A percentile compares a stretch with the other conserved stretches of the same genome.
Evolutionary conservation across 148 eudicot genomes (phyloP).

Genomic region (Vaccinium myrtillus): DNA sequence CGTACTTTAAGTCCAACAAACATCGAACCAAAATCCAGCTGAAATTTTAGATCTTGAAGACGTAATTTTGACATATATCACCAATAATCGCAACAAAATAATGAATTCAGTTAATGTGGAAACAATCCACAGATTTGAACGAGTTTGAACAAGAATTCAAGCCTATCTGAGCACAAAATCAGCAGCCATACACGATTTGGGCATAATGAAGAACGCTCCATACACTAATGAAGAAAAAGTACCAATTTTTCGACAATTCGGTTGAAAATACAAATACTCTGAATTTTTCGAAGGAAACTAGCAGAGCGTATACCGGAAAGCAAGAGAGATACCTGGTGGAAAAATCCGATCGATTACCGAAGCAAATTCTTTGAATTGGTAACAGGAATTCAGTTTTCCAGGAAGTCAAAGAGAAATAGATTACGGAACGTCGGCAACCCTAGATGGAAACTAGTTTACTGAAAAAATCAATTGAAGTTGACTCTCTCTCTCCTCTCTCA

Average conservation of each 20-base stretch:
- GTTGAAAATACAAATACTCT: background rate
- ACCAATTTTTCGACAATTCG: background rate
- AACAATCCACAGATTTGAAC: background rate
- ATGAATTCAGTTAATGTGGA: background rate
- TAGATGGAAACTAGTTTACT: background rate
- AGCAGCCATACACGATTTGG: background rate
- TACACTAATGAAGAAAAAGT: background rate
- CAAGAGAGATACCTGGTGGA: conserved; percentile 6
- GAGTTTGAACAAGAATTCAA: background rate
- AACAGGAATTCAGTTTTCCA: background rate
- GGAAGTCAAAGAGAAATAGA: background rate
- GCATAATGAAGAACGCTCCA: background rate
- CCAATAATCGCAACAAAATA: background rate
- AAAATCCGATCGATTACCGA: background rate
- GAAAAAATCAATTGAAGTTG: background rate
- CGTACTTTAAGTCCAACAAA: background rate
- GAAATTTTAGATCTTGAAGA: background rate
- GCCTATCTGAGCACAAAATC: background rate
- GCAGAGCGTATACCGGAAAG: background rate
- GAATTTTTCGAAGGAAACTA: background rate
- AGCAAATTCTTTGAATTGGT: background rate
- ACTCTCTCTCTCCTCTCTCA: background rate
- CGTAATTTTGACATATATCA: no score
- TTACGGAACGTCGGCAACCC: background rate
- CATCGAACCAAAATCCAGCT: background rate